Percentiles rank a stretch among this genome's conserved stretches.
Evolutionary conservation across 768 basidiomycete species (phyloP).

Genomic region (Lenzites betulinus): DNA sequence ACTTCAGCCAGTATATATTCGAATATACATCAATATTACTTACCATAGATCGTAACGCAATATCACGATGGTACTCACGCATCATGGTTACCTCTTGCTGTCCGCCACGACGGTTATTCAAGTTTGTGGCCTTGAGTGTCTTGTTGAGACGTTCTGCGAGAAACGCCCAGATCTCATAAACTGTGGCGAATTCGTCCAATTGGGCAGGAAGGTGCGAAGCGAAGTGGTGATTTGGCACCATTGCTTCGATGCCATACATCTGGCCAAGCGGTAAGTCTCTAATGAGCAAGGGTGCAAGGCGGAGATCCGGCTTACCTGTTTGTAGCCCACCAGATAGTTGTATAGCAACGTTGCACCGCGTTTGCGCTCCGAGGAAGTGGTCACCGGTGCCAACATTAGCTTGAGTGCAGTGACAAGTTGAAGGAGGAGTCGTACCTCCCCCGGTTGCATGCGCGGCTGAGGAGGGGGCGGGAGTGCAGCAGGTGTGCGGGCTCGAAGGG

Average conservation of each 20-base stretch:
- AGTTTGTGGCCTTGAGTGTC: slow-evolving; percentile 32
- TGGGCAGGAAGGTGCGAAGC: slow-evolving; percentile 29
- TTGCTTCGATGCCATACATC: slow-evolving; percentile 28
- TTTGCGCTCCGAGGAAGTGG: not conserved
- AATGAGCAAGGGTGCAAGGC: not conserved
- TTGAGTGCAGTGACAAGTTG: not conserved
- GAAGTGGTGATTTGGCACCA: slow-evolving; percentile 37
- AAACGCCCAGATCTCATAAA: slow-evolving; percentile 36
- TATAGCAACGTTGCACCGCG: not conserved
- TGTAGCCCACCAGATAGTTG: not conserved
- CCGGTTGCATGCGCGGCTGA: not conserved
- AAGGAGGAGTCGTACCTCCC: not conserved
- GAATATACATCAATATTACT: not conserved
- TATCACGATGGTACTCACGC: slow-evolving; percentile 27
- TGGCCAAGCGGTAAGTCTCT: slow-evolving; percentile 9
- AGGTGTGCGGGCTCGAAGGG: not conserved
- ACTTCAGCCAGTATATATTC: not conserved
- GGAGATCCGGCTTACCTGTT: not conserved
- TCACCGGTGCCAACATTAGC: not conserved
- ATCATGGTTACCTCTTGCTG: slow-evolving; percentile 36
- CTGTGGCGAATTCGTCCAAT: slow-evolving; percentile 29
- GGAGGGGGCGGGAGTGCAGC: not conserved
- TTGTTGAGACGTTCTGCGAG: slow-evolving; percentile 34
- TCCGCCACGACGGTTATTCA: slow-evolving; percentile 33
- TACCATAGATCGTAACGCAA: slow-evolving; percentile 19